Evolutionary conservation across 2,329 filamentous ascomycete species (phyloP), one percentile per base, ranked within the genome.

Genomic region (Fusarium mangiferae): DNA sequence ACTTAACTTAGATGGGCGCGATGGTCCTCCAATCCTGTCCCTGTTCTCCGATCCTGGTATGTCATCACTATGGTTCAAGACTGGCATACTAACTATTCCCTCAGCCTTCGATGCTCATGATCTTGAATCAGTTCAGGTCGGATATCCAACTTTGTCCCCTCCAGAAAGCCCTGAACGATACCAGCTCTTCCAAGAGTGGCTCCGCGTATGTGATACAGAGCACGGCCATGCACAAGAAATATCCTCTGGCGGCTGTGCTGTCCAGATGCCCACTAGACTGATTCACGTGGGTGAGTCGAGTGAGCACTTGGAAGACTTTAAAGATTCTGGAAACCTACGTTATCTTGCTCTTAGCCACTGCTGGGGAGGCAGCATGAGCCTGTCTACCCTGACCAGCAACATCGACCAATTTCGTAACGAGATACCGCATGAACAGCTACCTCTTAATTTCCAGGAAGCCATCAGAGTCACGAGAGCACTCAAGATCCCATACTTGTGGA

Each of bases 291-390:
- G 26, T 0, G 36, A 33, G 28, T 44, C 38, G 4, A 30, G 22
- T 6, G 38, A 44, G 5, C 8, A 14, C 8, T 44, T 56, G 22
- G 12, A 20, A 1, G 38, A 56, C 3, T 33, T 20, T 3, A 18
- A 33, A 24, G 38, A 24, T 5, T 20, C 52, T 41, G 11, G 38
- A 22, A 33, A 15, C 7, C 38, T 30, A 30, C 26, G 20, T 33
- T 68, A 66, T 42, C 4, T 60, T 33, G 61, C 66, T 5, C 24
- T 66, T 3, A 66, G 61, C 22, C 68, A 70, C 30, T 68, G 65
- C 28, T 68, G 65, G 68, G 68, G 68, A 10, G 45, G 67, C 7
- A 26, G 41, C 3, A 38, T 20, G 5, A 68, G 22, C 10, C 51
- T 68, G 13, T n/a, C 56, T 1, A 54, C 58, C 8, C 1, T 56